Conservation (phyloP, 805 yeast genomes). For the Lipomyces sp. region DNA sequence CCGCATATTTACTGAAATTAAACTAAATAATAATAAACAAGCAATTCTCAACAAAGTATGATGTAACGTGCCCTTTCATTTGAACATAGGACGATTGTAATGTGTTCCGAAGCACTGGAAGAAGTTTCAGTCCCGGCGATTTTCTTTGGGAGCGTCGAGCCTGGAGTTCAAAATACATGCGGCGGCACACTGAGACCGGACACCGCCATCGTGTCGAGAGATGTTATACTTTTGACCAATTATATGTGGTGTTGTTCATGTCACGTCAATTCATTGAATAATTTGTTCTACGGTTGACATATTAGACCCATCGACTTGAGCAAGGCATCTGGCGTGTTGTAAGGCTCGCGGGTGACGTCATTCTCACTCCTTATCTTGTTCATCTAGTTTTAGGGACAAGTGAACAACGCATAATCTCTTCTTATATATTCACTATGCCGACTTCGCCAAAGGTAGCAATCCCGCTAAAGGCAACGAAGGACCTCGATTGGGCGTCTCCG, state of each 20-base stretch:
- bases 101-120: too few relatives aligned
- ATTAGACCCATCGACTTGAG: not conserved
- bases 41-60: too few relatives aligned
- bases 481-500: slow-evolving; percentile 68
- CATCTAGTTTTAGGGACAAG: not conserved
- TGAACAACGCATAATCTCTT: not conserved
- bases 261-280: too few relatives aligned
- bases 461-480: slow-evolving; percentile 55
- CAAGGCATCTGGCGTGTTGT: not conserved
- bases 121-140: too few relatives aligned
- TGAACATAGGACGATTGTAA: too few relatives aligned
- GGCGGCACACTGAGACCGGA: too few relatives aligned
- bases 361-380: not conserved
- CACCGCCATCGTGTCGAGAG: too few relatives aligned
- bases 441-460: slow-evolving; percentile 44
- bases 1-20: too few relatives aligned
- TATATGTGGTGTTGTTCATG: not conserved
- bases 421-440: slow-evolving; percentile 23
- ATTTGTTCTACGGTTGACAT: not conserved
- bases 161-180: too few relatives aligned
- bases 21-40: too few relatives aligned
- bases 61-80: too few relatives aligned
- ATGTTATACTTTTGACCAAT: not conserved
- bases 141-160: too few relatives aligned
- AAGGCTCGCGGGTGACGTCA: not conserved